These are phyloP conservation scores for Debaryomyces fabryi DNA, from an alignment of 1,139 yeast species.

Conservation along the genomic window DNA sequence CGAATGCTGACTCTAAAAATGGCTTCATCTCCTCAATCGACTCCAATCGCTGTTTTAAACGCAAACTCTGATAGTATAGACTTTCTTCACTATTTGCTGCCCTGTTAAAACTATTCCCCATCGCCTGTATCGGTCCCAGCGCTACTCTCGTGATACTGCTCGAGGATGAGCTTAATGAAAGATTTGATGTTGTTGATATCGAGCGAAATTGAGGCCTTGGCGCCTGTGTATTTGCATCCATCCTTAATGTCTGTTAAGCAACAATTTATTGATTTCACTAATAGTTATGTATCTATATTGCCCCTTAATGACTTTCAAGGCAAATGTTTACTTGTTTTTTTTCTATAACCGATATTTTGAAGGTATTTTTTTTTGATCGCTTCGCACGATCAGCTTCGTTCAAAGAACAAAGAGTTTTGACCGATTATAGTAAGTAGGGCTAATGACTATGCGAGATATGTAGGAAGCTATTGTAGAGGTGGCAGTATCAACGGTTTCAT, in stretches of 20 bases:
- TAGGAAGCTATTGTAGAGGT: background rate
- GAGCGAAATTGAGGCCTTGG: constrained; percentile 37
- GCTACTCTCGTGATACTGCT: constrained; percentile 40
- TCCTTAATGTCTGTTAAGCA: constrained; percentile 7
- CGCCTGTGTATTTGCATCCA: constrained; percentile 20
- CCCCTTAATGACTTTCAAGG: background rate
- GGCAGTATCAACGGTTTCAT: background rate
- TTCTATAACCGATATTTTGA: constrained; percentile 1
- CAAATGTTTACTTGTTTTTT: background rate
- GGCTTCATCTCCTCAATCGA: constrained; percentile 73
- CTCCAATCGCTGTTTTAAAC: constrained; percentile 59
- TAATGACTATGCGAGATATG: background rate
- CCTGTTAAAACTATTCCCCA: constrained; percentile 53
- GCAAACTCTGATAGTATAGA: constrained; percentile 69
- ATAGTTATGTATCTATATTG: background rate
- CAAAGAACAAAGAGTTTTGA: background rate
- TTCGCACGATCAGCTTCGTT: background rate
- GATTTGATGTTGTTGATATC: constrained; percentile 38
- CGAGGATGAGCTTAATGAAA: constrained; percentile 30
- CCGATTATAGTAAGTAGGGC: background rate
- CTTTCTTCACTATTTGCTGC: constrained; percentile 72
- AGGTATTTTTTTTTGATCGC: constrained; percentile 2
- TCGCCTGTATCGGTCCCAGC: constrained; percentile 46
- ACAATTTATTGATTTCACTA: background rate
- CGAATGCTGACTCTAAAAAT: constrained; percentile 60